These are phyloP conservation scores for Torulaspora indica DNA, from an alignment of 805 yeast species.

Conservation along the genomic window DNA sequence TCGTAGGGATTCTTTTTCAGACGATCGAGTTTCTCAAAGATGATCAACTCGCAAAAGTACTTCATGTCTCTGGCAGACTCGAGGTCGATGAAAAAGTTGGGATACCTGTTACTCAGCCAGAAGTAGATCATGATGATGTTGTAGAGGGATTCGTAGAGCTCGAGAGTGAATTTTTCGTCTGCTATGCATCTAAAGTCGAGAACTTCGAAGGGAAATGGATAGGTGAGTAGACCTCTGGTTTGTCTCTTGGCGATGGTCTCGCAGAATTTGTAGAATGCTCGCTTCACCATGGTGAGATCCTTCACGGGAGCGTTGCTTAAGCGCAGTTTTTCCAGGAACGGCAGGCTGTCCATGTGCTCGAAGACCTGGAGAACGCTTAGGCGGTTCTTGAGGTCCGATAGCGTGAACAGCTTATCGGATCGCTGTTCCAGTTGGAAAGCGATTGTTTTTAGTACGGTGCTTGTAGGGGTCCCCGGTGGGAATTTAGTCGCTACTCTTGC, in stretches of 20 bases:
- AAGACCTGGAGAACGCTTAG: conserved; percentile 43
- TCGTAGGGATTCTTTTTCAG: conserved; percentile 33
- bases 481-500: conserved; percentile 58
- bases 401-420: conserved; percentile 23
- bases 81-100: conserved; percentile 70
- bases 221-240: conserved; percentile 55
- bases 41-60: conserved; percentile 55
- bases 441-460: conserved; percentile 46
- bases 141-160: conserved; percentile 57
- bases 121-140: conserved; percentile 60
- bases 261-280: conserved; percentile 46
- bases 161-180: conserved; percentile 27
- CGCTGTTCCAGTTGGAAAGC: conserved; percentile 29
- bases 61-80: conserved; percentile 70
- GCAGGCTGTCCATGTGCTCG: conserved; percentile 39
- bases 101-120: conserved; percentile 88
- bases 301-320: conserved; percentile 62
- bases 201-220: conserved; percentile 33
- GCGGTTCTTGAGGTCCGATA: conserved; percentile 33
- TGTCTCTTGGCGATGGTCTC: conserved; percentile 50
- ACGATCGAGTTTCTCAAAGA: conserved; percentile 38
- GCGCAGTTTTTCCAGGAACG: conserved; percentile 53
- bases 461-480: conserved; percentile 46
- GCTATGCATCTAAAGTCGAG: conserved; percentile 27
- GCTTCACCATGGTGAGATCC: conserved; percentile 37